Conservation (phyloP, 306 rosid genomes). For the Chamaecrista fasciculata region DNA sequence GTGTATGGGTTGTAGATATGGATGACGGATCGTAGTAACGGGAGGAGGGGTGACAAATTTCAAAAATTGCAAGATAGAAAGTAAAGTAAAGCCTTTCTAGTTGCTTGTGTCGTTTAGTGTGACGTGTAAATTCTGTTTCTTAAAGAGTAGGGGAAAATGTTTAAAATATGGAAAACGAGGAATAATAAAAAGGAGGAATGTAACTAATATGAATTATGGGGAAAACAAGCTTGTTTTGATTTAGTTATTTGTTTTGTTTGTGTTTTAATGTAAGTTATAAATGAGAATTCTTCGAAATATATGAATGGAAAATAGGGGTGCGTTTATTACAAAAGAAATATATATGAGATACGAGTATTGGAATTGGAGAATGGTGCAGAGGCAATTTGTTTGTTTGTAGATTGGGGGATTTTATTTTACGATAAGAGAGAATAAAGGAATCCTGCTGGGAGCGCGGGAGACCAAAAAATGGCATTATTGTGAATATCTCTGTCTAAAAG, state of each 20-base stretch:
- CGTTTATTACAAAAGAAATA: neutral
- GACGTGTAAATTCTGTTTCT: slow-evolving; percentile 39
- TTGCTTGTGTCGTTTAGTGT: slow-evolving; percentile 40
- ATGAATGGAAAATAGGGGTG: neutral
- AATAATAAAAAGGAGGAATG: neutral
- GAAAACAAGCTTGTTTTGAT: neutral
- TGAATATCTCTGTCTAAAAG: neutral
- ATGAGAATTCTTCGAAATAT: no score
- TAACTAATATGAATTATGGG: neutral
- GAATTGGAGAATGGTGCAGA: no score
- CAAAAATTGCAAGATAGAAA: no score
- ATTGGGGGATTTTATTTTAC: neutral
- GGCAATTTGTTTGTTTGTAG: neutral
- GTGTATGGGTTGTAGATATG: slow-evolving; percentile 18
- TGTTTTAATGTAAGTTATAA: neutral
- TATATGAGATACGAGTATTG: neutral
- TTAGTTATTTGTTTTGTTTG: neutral
- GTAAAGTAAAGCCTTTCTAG: neutral
- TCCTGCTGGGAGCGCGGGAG: neutral
- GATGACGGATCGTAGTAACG: neutral
- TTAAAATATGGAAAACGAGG: slow-evolving; percentile 1
- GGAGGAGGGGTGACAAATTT: neutral
- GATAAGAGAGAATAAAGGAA: neutral
- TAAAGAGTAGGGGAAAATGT: neutral
- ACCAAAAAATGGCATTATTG: neutral